Conservation (phyloP, 78 protist genomes). For the Dictyostelium purpureum region DNA sequence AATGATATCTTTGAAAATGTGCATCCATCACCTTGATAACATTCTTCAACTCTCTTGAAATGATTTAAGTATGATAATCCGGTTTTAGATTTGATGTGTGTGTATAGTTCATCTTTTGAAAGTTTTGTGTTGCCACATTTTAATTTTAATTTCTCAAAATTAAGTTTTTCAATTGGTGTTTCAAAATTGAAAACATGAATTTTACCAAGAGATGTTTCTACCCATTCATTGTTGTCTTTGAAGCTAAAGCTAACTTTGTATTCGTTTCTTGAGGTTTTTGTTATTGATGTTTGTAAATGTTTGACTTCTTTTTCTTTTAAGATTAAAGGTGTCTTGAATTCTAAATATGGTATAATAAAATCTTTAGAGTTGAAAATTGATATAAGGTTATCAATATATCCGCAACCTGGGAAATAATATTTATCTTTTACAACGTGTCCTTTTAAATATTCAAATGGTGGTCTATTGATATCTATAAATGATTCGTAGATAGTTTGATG, state of each 20-base stretch:
- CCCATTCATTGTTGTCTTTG: background rate
- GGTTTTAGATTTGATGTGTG: background rate
- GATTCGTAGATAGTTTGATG: background rate
- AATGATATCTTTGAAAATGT: background rate
- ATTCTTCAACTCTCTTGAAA: background rate
- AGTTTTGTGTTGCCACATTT: conserved; percentile 8
- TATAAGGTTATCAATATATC: conserved; percentile 45
- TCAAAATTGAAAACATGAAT: background rate
- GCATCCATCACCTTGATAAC: background rate
- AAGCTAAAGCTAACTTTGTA: background rate
- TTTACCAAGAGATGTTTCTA: background rate
- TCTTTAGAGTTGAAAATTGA: background rate
- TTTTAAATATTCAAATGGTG: conserved; percentile 34
- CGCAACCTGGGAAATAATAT: conserved; percentile 40
- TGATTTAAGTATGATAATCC: background rate
- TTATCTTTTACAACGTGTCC: conserved; percentile 51
- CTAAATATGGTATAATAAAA: background rate
- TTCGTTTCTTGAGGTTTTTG: background rate
- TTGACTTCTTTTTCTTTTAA: background rate
- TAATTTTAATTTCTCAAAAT: background rate
- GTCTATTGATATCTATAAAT: background rate
- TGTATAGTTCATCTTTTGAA: conserved; percentile 4
- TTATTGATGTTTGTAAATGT: background rate
- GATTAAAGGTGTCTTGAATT: conserved; percentile 39
- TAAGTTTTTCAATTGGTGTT: background rate